Evolutionary conservation across 495 filamentous ascomycete species (phyloP), one percentile per base, ranked within the genome.

Genomic region (Xylaria castorea): DNA sequence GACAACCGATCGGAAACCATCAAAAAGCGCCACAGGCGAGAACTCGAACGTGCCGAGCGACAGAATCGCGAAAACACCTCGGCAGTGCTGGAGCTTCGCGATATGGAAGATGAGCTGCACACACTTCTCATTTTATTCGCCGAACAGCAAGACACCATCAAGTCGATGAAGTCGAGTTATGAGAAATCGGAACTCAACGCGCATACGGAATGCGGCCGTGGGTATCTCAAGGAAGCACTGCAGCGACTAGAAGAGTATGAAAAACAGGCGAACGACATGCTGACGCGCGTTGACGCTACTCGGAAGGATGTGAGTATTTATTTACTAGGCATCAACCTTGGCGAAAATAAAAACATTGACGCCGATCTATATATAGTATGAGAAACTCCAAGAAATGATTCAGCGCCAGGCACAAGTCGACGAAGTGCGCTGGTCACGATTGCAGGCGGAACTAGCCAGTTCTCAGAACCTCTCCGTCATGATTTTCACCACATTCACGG

Each of bases 401-500:
- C 89, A 92, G 68, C 89, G 90, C 38, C 90, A 92, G 71, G 89
- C 89, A 1, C 90, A 92, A 72, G 88, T 92, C 1, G 89, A 91
- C 74, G 90, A 92, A 71, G 87, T 90, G 8, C 88, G 89, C 50
- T 86, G 90, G 78, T 89, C 90, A 2, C 84, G 90, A 1, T 81
- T 89, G 71, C 88, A 91, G 69, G 88, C 89, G 7, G 88, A 91
- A 70, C 87, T 91, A 0, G 89, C 90, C 0, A 87, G 88, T 40
- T 86, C 85, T 48, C 90, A 92, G 73, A 89, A 88, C 48, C 84
- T 88, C 48, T 87, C 89, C 12, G 85, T 91, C 32, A 90, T 92
- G 89, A 89, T 92, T 30, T 92, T 92, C 76, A 92, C 89, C 22
- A 89, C 89, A 12, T 91, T 91, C 78, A 91, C 88, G 30, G 88